Percentiles rank a stretch among this genome's conserved stretches.
Conservation (phyloP, 352 stramenopile species). For the Phytophthora hibernalis region DNA sequence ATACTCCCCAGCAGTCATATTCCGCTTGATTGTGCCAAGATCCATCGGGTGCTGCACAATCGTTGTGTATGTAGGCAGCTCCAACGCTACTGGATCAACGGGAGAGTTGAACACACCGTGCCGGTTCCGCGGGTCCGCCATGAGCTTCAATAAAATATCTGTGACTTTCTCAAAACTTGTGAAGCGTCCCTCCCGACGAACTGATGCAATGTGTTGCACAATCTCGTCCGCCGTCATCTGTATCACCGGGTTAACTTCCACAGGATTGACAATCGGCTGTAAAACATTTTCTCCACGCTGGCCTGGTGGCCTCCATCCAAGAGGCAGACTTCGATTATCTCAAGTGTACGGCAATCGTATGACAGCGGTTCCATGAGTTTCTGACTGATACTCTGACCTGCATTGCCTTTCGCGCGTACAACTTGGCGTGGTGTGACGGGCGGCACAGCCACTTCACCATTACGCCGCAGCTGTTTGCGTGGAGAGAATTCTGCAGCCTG, state of each 20-base stretch:
- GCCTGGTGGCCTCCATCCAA: slow-evolving; percentile 35
- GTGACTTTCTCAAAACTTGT: slow-evolving; percentile 70
- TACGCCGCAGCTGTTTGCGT: slow-evolving; percentile 48
- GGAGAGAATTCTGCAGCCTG: slow-evolving; percentile 37
- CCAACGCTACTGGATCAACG: slow-evolving; percentile 73
- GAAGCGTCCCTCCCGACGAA: slow-evolving; percentile 66
- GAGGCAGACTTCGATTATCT: slow-evolving; percentile 68
- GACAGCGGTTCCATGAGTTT: slow-evolving; percentile 46
- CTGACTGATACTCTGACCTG: slow-evolving; percentile 42
- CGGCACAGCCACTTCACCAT: slow-evolving; percentile 33
- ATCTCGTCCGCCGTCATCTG: slow-evolving; percentile 71
- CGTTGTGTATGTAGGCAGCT: slow-evolving; percentile 73
- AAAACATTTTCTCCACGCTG: slow-evolving; percentile 5
- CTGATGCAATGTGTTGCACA: slow-evolving; percentile 67
- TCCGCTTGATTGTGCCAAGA: slow-evolving; percentile 87
- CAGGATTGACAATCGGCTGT: slow-evolving; percentile 7
- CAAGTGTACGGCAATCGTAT: slow-evolving; percentile 44
- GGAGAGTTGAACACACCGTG: slow-evolving; percentile 79
- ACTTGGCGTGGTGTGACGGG: slow-evolving; percentile 41
- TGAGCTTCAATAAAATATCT: slow-evolving; percentile 78
- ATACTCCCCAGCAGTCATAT: slow-evolving; percentile 86
- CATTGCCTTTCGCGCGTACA: slow-evolving; percentile 34
- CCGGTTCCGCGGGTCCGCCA: slow-evolving; percentile 75
- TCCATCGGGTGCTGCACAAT: slow-evolving; percentile 92
- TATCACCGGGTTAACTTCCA: slow-evolving; percentile 61